These are phyloP conservation scores for Hypoxylon sp. DNA, from an alignment of 2,329 filamentous ascomycete genomes.

Conservation along the genomic window DNA sequence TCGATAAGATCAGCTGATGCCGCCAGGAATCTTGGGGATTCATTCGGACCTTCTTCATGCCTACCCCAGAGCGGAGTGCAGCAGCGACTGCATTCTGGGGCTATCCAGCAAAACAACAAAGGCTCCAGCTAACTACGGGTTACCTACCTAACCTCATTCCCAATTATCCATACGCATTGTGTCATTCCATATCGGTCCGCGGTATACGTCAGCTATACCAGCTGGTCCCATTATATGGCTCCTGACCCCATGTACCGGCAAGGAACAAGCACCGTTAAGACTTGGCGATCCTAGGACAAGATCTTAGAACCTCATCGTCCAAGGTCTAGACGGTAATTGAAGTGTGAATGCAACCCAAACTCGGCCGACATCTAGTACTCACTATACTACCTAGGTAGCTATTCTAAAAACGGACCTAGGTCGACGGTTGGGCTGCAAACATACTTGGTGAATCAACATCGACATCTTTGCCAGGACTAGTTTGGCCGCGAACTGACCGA, in stretches of 20 bases:
- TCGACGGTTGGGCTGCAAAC: slow-evolving; percentile 4
- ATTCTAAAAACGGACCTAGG: slow-evolving; percentile 10
- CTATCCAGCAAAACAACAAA: not conserved
- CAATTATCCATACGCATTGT: slow-evolving; percentile 11
- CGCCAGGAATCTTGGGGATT: not conserved
- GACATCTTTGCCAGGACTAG: not conserved
- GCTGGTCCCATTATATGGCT: slow-evolving; percentile 3
- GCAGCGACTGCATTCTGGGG: slow-evolving; percentile 2
- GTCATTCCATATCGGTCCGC: slow-evolving; percentile 35
- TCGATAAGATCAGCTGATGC: slow-evolving; percentile 2
- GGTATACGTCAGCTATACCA: slow-evolving; percentile 22
- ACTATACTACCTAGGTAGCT: slow-evolving; percentile 1
- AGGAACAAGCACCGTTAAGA: slow-evolving; percentile 7
- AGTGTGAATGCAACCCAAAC: slow-evolving; percentile 15
- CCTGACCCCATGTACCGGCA: slow-evolving; percentile 11
- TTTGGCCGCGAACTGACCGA: slow-evolving; percentile 34
- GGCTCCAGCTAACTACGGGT: not conserved
- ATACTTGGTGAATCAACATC: slow-evolving; percentile 5
- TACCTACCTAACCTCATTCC: slow-evolving; percentile 1
- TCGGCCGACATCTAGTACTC: slow-evolving; percentile 4
- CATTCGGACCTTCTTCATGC: slow-evolving; percentile 39
- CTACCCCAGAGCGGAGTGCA: slow-evolving; percentile 24
- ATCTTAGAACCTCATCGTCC: slow-evolving; percentile 5
- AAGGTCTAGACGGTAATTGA: slow-evolving; percentile 13
- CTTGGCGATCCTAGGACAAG: slow-evolving; percentile 13